These are phyloP conservation scores for Verticillium tricorpus DNA, from an alignment of 2,329 filamentous ascomycete species.

Conservation along the genomic window DNA sequence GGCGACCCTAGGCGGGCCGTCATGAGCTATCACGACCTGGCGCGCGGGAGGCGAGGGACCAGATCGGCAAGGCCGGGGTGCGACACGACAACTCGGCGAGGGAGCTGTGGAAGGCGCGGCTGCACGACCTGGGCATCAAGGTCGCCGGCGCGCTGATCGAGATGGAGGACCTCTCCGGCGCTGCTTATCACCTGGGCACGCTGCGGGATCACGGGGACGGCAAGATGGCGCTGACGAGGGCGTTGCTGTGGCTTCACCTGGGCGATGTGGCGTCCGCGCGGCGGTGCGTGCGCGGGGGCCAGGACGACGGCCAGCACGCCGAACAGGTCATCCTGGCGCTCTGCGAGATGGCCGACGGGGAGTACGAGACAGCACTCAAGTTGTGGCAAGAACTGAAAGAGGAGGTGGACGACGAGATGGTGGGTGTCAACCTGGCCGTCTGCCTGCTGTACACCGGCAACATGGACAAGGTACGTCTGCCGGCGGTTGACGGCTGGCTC, in stretches of 20 bases:
- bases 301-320: conserved; percentile 24
- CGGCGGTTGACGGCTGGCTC: not conserved
- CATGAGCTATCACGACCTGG: conserved; percentile 87
- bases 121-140: conserved; percentile 69
- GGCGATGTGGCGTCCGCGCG: conserved; percentile 71
- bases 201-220: conserved; percentile 39
- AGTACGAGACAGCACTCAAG: conserved; percentile 59
- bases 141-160: conserved; percentile 67
- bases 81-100: conserved; percentile 48
- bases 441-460: conserved; percentile 77
- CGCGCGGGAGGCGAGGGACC: conserved; percentile 70
- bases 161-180: conserved; percentile 83
- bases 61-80: conserved; percentile 43
- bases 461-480: conserved; percentile 58
- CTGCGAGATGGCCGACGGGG: conserved; percentile 72
- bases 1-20: conserved; percentile 79
- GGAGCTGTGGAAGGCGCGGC: conserved; percentile 64
- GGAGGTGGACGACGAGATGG: conserved; percentile 56
- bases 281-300: conserved; percentile 36
- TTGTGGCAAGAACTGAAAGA: conserved; percentile 53
- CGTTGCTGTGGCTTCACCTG: conserved; percentile 71
- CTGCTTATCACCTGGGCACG: conserved; percentile 65
- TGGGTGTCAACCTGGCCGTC: conserved; percentile 78
- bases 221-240: conserved; percentile 43
- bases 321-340: conserved; percentile 60